Evolutionary conservation across 352 stramenopile species (phyloP).

Genomic region (Globisporangium abappressorium): DNA sequence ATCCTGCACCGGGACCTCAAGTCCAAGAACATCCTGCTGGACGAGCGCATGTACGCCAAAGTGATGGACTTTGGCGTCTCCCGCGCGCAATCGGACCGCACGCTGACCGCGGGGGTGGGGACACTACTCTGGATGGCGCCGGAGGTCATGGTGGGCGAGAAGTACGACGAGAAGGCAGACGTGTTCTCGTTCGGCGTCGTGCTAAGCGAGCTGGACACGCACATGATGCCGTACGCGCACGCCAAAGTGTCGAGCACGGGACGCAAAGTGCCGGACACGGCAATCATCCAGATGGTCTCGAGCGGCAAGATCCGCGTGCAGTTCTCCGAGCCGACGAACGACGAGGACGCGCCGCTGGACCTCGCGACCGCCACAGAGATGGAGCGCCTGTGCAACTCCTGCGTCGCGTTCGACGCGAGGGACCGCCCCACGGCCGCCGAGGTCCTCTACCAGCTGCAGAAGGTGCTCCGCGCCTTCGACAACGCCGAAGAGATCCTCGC

Average conservation of each 20-base stretch:
- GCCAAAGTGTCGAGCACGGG: conserved; percentile 31
- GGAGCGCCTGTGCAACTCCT: conserved; percentile 24
- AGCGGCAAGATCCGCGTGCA: conserved; percentile 41
- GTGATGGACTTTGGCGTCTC: conserved; percentile 48
- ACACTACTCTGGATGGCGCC: conserved; percentile 41
- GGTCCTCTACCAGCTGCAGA: conserved; percentile 34
- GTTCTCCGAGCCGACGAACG: conserved; percentile 28
- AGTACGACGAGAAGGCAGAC: conserved; percentile 46
- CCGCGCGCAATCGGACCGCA: conserved; percentile 30
- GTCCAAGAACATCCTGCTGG: conserved; percentile 48
- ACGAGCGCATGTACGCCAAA: conserved; percentile 34
- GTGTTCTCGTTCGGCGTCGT: conserved; percentile 48
- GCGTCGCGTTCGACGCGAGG: conserved; percentile 37
- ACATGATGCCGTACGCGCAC: conserved; percentile 19
- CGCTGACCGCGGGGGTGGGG: conserved; percentile 25
- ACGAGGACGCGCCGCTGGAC: conserved; percentile 29
- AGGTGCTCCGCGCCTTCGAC: not conserved
- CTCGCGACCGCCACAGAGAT: conserved; percentile 16
- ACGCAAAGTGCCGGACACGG: conserved; percentile 40
- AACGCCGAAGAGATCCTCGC: conserved; percentile 3
- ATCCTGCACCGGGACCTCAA: conserved; percentile 55
- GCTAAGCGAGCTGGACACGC: conserved; percentile 39
- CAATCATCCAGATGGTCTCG: conserved; percentile 45
- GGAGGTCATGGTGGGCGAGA: conserved; percentile 45
- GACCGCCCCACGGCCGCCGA: conserved; percentile 39